phyloP scores from a whole-genome alignment of 345 rosid species.

The Xanthoceras sorbifolium region DNA sequence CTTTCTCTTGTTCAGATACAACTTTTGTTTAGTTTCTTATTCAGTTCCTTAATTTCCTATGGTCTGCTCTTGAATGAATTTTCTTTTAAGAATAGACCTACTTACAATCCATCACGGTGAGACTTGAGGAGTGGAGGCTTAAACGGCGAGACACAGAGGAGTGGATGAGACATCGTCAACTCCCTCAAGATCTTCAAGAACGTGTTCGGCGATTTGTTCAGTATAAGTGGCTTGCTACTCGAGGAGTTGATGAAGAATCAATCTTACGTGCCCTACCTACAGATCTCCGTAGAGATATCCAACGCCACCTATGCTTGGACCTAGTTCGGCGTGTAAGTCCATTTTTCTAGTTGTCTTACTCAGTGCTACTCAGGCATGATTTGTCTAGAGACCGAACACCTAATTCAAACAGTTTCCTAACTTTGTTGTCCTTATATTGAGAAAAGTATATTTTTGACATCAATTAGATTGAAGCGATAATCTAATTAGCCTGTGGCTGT shows the following conservation, averaged over 20 bases:
- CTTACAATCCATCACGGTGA: constrained; percentile 57
- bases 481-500: neutral
- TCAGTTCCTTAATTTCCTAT: neutral
- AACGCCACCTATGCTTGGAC: constrained; percentile 58
- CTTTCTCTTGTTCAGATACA: too few species aligned
- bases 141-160: constrained; percentile 58
- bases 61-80: neutral
- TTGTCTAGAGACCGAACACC: too few species aligned
- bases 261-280: constrained; percentile 45
- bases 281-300: constrained; percentile 54
- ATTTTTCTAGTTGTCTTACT: constrained; percentile 3
- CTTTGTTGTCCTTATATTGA: neutral
- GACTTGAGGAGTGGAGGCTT: constrained; percentile 65
- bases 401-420: too few species aligned
- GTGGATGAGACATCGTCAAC: constrained; percentile 63
- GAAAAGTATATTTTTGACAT: neutral
- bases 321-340: constrained; percentile 51
- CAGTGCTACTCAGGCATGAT: too few species aligned
- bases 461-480: neutral
- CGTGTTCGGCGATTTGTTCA: constrained; percentile 49
- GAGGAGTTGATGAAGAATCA: constrained; percentile 56
- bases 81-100: constrained; percentile 38
- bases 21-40: too few species aligned
- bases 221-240: constrained; percentile 58
- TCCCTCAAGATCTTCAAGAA: constrained; percentile 44